Percentiles rank a stretch among this genome's conserved stretches.
These are phyloP conservation scores for Elongisporangium anandrum DNA, from an alignment of 352 stramenopile genomes.

Conservation along the genomic window DNA sequence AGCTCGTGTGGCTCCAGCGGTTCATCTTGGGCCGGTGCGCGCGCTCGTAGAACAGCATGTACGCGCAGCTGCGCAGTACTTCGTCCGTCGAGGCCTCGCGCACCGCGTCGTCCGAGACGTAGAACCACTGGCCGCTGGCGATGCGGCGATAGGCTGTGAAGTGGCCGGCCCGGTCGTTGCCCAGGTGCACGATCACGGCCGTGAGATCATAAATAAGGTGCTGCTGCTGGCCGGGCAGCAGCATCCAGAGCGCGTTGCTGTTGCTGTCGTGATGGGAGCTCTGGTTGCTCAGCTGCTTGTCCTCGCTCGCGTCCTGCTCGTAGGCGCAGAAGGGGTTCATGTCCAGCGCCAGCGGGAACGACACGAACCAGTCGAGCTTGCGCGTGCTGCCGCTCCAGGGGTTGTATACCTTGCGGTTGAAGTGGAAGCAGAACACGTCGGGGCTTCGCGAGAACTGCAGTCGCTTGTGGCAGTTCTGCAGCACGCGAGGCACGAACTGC, in stretches of 20 bases:
- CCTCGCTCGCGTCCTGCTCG: constrained; percentile 27
- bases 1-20: constrained; percentile 25
- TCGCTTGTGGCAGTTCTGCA: constrained; percentile 56
- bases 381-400: constrained; percentile 47
- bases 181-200: constrained; percentile 83
- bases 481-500: constrained; percentile 26
- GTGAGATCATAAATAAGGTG: constrained; percentile 68
- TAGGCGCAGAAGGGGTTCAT: constrained; percentile 77
- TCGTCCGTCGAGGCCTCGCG: constrained; percentile 47
- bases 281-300: constrained; percentile 20
- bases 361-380: constrained; percentile 77
- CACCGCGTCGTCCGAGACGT: constrained; percentile 81
- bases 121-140: constrained; percentile 70
- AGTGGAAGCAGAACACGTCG: constrained; percentile 84
- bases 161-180: constrained; percentile 81
- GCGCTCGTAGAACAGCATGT: constrained; percentile 90
- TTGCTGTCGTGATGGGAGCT: constrained; percentile 8
- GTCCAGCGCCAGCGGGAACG: constrained; percentile 76
- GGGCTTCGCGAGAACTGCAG: constrained; percentile 78
- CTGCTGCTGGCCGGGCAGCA: constrained; percentile 7
- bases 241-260: constrained; percentile 2
- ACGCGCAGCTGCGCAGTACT: constrained; percentile 74
- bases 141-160: constrained; percentile 82
- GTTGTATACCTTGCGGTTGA: constrained; percentile 86
- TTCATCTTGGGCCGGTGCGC: constrained; percentile 40